Evolutionary conservation across 345 rosid genomes (phyloP), one percentile per base, ranked within the genome.

Genomic region (Hypericum perforatum): DNA sequence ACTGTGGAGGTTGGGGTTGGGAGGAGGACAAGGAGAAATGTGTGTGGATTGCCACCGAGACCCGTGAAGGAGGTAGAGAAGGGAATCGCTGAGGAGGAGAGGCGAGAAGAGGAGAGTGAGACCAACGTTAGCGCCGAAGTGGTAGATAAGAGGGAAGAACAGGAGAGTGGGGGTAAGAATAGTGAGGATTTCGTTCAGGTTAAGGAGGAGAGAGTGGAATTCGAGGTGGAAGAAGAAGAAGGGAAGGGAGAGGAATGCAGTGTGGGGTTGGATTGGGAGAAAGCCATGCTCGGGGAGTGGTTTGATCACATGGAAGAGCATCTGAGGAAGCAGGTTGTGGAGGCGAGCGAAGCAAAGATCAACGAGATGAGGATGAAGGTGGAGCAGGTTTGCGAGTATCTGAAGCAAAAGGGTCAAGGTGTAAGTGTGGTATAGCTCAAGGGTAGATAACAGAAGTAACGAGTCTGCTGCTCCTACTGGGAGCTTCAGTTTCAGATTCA

Each of bases 201-300:
- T 37, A 11, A 10, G 50, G 11, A 43, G 54, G 37, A 5, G 41
- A 5, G 15, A 37, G 29, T 3, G 48, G 42, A 29, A 55, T 14
- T 5, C 8, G 39, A n/a, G 43, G 58, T 13, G 9, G 44, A 45
- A 7, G 37, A 16, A 14, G 13, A 56, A 62, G 45, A 14, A 50
- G 63, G 8, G 50, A 53, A 50, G 55, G 56, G 16, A 45, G 49
- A 44, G 37, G 12, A 22, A 22, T 1, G 32, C 32, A 22, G 32
- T 22, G 32, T 22, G 32, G 32, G 32, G 32, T 22, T 57, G 37
- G 74, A 66, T 66, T 71, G 79, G 60, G 75, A 60, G 52, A 77
- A 66, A 61, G 77, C 83, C 78, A 74, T 78, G 11, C 29, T 83
- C 37, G 69, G 70, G 58, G 74, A 88, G 37, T 92, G 88, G 96